Evolutionary conservation across 1,284 basidiomycete species (phyloP).

Genomic region (Cerrena zonata): DNA sequence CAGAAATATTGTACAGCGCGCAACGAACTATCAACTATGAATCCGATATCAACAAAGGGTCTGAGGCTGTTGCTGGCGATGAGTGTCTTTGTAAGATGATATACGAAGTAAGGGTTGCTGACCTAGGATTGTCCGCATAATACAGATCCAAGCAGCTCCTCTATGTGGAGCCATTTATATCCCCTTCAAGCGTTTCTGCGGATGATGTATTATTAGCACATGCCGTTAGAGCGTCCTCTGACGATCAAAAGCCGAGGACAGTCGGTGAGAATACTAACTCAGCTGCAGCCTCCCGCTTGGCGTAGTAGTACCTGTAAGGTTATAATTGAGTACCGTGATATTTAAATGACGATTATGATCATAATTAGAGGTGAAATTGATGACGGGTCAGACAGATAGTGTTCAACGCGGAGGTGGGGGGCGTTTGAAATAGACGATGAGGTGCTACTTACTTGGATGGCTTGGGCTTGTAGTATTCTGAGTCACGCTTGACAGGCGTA

Average conservation of each 20-base stretch:
- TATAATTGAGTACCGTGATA: background rate
- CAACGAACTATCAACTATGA: background rate
- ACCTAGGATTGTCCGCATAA: background rate
- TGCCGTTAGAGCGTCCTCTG: no score
- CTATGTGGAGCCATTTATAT: background rate
- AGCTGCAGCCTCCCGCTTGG: background rate
- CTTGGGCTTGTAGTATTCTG: conserved; percentile 9
- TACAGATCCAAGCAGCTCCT: background rate
- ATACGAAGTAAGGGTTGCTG: background rate
- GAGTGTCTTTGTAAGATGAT: background rate
- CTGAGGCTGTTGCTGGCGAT: background rate
- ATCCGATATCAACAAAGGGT: background rate
- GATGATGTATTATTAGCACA: no score
- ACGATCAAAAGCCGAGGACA: no score
- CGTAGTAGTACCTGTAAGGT: background rate
- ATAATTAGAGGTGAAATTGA: no score
- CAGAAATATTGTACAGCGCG: background rate
- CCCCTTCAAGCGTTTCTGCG: background rate
- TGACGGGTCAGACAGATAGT: no score
- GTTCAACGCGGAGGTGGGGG: no score
- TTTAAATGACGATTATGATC: background rate
- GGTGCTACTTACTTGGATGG: conserved; percentile 18
- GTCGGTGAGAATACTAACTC: background rate
- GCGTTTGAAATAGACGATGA: background rate
- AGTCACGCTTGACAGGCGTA: conserved; percentile 17